A percentile compares a stretch with the other conserved stretches of the same genome.
Evolutionary conservation across 805 yeast genomes (phyloP).

Genomic region (Zygoascus biomembranicola): DNA sequence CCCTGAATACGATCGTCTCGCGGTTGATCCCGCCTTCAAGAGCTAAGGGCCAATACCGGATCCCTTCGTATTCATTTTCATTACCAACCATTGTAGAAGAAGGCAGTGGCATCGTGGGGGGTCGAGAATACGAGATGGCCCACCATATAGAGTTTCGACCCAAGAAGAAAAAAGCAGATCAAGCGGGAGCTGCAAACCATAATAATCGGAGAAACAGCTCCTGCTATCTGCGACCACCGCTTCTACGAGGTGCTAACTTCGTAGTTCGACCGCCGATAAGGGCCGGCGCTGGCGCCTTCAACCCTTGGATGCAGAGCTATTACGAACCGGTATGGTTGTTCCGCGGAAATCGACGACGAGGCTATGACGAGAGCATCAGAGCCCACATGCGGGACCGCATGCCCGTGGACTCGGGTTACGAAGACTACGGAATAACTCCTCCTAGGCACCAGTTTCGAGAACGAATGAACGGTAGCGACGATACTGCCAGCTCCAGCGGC

Average conservation of each 20-base stretch:
- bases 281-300: background rate
- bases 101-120: background rate
- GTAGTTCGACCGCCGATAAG: background rate
- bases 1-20: background rate
- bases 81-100: background rate
- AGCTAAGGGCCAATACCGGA: background rate
- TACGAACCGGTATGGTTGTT: conserved; percentile 1
- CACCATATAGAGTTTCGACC: background rate
- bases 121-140: too few species aligned
- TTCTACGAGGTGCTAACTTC: background rate
- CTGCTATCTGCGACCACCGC: background rate
- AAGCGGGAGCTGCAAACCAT: background rate
- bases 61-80: background rate
- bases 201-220: background rate
- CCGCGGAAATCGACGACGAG: background rate
- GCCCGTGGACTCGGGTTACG: background rate
- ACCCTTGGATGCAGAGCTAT: background rate
- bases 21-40: background rate
- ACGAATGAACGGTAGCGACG: background rate
- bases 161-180: background rate
- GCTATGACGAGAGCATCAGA: background rate
- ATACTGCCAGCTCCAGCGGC: background rate
- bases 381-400: conserved; percentile 1
- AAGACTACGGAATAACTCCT: background rate
- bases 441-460: background rate